phyloP scores from a whole-genome alignment of 768 basidiomycete genomes.

The Boletus pseudopeckii region DNA sequence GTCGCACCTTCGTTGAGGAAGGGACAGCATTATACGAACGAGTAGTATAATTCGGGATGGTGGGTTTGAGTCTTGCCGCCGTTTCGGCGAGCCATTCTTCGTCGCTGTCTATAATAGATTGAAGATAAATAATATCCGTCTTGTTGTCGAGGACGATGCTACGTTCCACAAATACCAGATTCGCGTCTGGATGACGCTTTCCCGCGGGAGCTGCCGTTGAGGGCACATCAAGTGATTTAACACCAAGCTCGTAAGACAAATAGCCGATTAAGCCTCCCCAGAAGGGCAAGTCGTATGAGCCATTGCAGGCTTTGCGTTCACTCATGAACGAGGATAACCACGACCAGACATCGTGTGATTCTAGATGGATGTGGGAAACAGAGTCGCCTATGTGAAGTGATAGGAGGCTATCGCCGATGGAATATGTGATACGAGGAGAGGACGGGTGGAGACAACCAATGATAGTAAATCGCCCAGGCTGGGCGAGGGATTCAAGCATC shows the following conservation, averaged over 20 bases:
- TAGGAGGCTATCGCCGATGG: constrained; percentile 47
- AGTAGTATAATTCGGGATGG: constrained; percentile 11
- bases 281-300: constrained; percentile 59
- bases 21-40: constrained; percentile 11
- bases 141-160: constrained; percentile 65
- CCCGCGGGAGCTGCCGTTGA: constrained; percentile 28
- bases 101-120: constrained; percentile 61
- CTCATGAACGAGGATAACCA: constrained; percentile 75
- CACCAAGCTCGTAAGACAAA: constrained; percentile 78
- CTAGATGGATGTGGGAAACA: constrained; percentile 41
- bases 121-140: constrained; percentile 52
- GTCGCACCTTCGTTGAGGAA: constrained; percentile 26
- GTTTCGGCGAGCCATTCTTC: constrained; percentile 56
- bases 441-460: constrained; percentile 56
- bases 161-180: constrained; percentile 74
- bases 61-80: constrained; percentile 15
- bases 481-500: constrained; percentile 71
- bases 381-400: constrained; percentile 40
- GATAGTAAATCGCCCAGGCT: constrained; percentile 72
- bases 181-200: constrained; percentile 63
- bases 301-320: constrained; percentile 42
- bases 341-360: constrained; percentile 59
- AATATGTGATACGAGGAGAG: constrained; percentile 58
- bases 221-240: constrained; percentile 49
- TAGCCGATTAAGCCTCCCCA: constrained; percentile 83